Evolutionary conservation across 192 early-diverging fungal species (phyloP), one percentile per base, ranked within the genome.

Genomic region (Borealophlyctis nickersoniae): DNA sequence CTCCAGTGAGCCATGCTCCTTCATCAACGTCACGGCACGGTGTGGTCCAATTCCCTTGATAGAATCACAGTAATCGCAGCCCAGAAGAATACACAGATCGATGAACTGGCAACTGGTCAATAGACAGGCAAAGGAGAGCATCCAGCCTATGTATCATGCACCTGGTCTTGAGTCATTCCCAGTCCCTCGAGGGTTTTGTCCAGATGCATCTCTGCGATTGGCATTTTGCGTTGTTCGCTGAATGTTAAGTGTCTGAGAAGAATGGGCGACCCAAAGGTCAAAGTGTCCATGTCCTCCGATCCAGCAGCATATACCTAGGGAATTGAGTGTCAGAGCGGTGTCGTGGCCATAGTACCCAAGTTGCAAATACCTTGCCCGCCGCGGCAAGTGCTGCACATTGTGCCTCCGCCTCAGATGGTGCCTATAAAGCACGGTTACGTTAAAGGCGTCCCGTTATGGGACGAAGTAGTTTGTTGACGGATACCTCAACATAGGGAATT

Each of bases 261-360:
- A 34, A 95, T 82, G 0, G 96, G 93, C 0, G 94, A 75, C 11
- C 86, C 88, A 76, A 99, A 99, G 14, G 93, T 91, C 51, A 99
- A 77, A 0, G 96, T 99, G 63, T 99, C 96, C 95, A 99, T 98
- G 77, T 99, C 96, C 66, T 99, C 95, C 11, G 93, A 95, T 22
- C 92, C 95, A 19, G 94, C 93, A 29, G 90, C 96, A 71, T 87
- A 96, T 1, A 99, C 93, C 79, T 81, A 11, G 5, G 24, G 11
- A 55, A 16, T 52, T 14, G 14, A 60, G n/a, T n/a, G n/a, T n/a
- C n/a, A n/a, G n/a, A n/a, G n/a, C n/a, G n/a, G 34, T 0, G 32
- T 11, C 26, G 35, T 34, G 32, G 57, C 1, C 1, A 34, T 52
- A 24, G 19, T 45, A n/a, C n/a, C n/a, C n/a, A n/a, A n/a, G n/a